A percentile compares a stretch with the other conserved stretches of the same genome.
These are phyloP conservation scores for Diospyros lotus DNA, from an alignment of 148 eudicot genomes.

Conservation along the genomic window DNA sequence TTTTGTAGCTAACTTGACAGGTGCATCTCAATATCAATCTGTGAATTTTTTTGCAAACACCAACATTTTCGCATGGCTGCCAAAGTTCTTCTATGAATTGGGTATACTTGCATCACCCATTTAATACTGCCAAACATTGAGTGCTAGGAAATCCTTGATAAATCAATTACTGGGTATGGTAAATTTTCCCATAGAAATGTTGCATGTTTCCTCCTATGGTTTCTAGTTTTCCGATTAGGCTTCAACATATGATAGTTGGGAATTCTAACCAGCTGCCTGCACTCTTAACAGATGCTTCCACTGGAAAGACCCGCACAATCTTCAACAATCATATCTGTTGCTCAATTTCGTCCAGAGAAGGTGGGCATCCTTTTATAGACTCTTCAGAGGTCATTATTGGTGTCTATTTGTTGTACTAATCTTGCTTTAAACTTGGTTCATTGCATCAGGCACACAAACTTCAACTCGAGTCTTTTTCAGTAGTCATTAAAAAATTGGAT, in stretches of 20 bases:
- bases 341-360: conserved; percentile 99
- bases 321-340: conserved; percentile 76
- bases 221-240: neutral
- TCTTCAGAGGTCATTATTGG: conserved; percentile 14
- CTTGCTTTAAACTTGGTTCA: conserved; percentile 10
- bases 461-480: conserved; percentile 90
- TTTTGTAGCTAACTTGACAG: neutral
- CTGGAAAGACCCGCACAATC: conserved; percentile 52
- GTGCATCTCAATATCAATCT: too few species aligned
- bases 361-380: conserved; percentile 44
- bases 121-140: neutral
- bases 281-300: conserved; percentile 56
- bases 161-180: neutral
- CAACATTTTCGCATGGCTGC: too few species aligned
- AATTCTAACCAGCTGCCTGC: conserved; percentile 16
- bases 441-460: conserved; percentile 71
- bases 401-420: conserved; percentile 11
- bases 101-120: neutral
- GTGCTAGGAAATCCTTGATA: neutral
- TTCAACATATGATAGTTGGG: neutral
- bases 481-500: conserved; percentile 52
- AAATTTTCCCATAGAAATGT: neutral
- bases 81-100: too few species aligned
- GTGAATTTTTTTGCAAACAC: too few species aligned
- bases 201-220: neutral